Percentiles rank a stretch among this genome's conserved stretches.
Conservation (phyloP, 1,139 yeast species). For the Scheffersomyces lignicola region DNA sequence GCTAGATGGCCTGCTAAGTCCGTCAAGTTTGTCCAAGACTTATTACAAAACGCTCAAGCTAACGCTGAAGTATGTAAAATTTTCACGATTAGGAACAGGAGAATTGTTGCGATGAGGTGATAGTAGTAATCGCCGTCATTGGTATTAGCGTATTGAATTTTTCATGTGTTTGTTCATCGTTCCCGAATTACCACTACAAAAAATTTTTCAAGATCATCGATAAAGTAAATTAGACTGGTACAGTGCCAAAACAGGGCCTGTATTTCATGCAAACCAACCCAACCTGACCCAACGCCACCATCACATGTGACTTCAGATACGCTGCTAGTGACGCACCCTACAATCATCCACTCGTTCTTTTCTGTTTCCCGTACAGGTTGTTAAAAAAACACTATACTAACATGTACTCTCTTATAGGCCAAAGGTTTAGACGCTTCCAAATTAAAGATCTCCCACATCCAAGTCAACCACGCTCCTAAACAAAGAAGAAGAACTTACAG, state of each 20-base stretch:
- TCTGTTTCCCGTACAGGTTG: not conserved
- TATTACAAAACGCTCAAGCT: constrained; percentile 96
- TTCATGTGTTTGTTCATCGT: too few species aligned
- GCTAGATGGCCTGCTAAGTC: constrained; percentile 99
- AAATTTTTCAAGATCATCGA: too few species aligned
- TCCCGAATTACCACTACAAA: too few species aligned
- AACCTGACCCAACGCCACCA: too few species aligned
- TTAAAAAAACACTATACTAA: constrained; percentile 6
- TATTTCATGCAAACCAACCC: too few species aligned
- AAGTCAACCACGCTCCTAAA: constrained; percentile 99
- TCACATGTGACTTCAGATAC: too few species aligned
- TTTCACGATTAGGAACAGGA: not conserved
- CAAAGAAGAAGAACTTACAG: constrained; percentile 99
- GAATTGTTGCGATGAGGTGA: not conserved
- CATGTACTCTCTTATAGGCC: constrained; percentile 37
- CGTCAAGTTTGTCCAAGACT: constrained; percentile 91
- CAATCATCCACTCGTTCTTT: not conserved
- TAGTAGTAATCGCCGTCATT: too few species aligned
- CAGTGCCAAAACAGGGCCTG: too few species aligned
- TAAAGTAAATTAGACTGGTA: too few species aligned
- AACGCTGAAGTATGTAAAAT: constrained; percentile 69
- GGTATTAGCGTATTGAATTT: too few species aligned
- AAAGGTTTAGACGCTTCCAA: constrained; percentile 97
- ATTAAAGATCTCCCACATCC: constrained; percentile 95
- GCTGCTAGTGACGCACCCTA: too few species aligned